Conservation (phyloP, 1,139 yeast species). For the Nakaseomyces bracarensis region DNA sequence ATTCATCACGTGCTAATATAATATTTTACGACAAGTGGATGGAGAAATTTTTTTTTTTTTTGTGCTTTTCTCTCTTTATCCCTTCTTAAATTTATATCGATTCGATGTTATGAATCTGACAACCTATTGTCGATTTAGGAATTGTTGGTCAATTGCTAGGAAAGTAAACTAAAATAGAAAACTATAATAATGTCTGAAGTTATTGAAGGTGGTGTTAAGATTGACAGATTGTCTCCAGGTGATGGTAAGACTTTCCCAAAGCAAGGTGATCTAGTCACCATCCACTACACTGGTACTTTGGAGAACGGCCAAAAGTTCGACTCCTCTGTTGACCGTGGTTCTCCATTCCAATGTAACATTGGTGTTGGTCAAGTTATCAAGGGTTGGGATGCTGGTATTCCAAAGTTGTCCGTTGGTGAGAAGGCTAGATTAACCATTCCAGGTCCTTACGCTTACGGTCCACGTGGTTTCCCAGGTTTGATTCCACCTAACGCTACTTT, state of each 20-base stretch:
- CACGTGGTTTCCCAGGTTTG: conserved; percentile 89
- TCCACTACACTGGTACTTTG: conserved; percentile 92
- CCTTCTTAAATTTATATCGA: too few species aligned
- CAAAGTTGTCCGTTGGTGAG: conserved; percentile 85
- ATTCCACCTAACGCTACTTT: conserved; percentile 95
- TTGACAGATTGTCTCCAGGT: conserved; percentile 38
- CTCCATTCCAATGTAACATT: conserved; percentile 85
- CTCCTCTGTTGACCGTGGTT: conserved; percentile 87
- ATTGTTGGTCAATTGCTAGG: background rate
- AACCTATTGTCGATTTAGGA: too few species aligned
- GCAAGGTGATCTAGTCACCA: conserved; percentile 77
- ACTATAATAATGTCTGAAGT: conserved; percentile 29
- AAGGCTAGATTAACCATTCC: conserved; percentile 88
- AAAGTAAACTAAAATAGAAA: background rate
- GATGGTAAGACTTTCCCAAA: conserved; percentile 84
- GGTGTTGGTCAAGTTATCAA: conserved; percentile 95
- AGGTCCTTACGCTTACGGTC: conserved; percentile 88
- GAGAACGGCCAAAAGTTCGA: conserved; percentile 93
- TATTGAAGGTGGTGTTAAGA: conserved; percentile 36
- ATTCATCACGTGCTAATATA: too few species aligned
- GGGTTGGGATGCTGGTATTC: conserved; percentile 94
- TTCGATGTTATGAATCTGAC: too few species aligned
- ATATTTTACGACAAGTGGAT: too few species aligned
- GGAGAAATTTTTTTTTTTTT: too few species aligned
- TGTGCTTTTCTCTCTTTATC: too few species aligned